Conservation (phyloP, 768 basidiomycete species). For the Agaricus blazei region DNA sequence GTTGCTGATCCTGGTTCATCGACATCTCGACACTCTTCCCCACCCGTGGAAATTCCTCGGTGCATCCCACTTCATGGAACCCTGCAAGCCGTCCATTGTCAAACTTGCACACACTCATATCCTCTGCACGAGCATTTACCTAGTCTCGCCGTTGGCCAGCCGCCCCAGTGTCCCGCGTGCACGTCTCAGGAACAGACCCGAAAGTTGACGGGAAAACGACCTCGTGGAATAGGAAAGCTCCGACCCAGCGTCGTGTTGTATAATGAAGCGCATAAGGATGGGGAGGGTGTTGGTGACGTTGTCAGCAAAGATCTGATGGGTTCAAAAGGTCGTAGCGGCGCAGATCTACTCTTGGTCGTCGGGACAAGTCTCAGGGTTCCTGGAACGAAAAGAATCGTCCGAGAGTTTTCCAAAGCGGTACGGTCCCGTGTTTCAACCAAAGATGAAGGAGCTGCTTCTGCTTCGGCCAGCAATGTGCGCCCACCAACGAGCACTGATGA, state of each 20-base stretch:
- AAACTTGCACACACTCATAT: slow-evolving; percentile 69
- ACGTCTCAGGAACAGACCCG: slow-evolving; percentile 62
- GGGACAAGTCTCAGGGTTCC: slow-evolving; percentile 88
- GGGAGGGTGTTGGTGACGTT: slow-evolving; percentile 80
- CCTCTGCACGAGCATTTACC: slow-evolving; percentile 60
- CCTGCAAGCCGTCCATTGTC: slow-evolving; percentile 73
- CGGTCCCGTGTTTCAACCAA: slow-evolving; percentile 39
- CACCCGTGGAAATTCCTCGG: slow-evolving; percentile 59
- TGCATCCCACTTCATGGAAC: slow-evolving; percentile 91
- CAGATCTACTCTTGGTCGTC: slow-evolving; percentile 83
- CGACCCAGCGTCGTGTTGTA: slow-evolving; percentile 89
- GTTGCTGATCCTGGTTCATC: slow-evolving; percentile 8
- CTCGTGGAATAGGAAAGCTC: slow-evolving; percentile 72
- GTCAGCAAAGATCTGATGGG: slow-evolving; percentile 81
- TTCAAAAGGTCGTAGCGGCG: slow-evolving; percentile 61
- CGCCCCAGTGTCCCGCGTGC: slow-evolving; percentile 80
- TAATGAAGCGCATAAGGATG: slow-evolving; percentile 83
- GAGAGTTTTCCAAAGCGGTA: slow-evolving; percentile 81
- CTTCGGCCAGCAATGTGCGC: slow-evolving; percentile 35
- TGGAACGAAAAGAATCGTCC: slow-evolving; percentile 87
- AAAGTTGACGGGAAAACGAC: slow-evolving; percentile 70
- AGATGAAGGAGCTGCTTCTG: slow-evolving; percentile 18
- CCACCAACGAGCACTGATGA: slow-evolving; percentile 40
- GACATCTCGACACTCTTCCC: slow-evolving; percentile 38
- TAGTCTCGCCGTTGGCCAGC: slow-evolving; percentile 54